Base-by-base conservation (phyloP, 1,284 basidiomycete genomes). In the Fomitopsis pinicola region DNA sequence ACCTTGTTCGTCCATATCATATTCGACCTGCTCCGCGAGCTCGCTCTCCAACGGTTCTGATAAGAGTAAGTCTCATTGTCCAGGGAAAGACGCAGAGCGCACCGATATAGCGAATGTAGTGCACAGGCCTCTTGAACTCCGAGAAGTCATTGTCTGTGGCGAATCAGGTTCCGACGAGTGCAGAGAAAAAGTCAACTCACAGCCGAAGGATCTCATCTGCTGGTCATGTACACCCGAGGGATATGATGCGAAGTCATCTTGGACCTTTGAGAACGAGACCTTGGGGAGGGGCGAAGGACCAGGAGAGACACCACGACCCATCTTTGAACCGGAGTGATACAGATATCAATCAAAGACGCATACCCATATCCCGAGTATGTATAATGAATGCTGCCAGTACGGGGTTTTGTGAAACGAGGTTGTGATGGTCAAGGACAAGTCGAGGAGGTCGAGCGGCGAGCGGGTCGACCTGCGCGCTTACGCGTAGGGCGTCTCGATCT, bases 1-100 rank as follows among this genome's bases (percentile, higher is more conserved):
- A 92, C 94, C 95, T 85, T 98, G 97, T 73, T 98, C 97, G 71
- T 99, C 97, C 96, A 99, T 99, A 73, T 99, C 97, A 80, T 99
- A 99, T 75, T 99, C 97, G 53, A 98, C 97, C 71, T 97, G 95
- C 53, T 87, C 85, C 10, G 91, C 91, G 35, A 98, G 85, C 65
- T 99, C 97, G 58, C 85, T 87, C 74, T 99, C 97, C 66, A 97
- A 81, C 0, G 97, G 97, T 71, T 98, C 97, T 95, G 57, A 35
- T 15, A 33, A 57, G 15, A 4, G 10, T 33, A 12, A 44, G 55
- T 3, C 5, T 12, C 44, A 14, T 5, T 10, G 46, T 14, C 28
- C 2, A 1, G 22, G 15, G 17, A 15, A 44, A 14, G 42, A 19
- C 28, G 0, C 12, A 7, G 26, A 28, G 72, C 83, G 54, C 68